Base-by-base conservation (phyloP, 2,329 filamentous ascomycete genomes). In the Aspergillus brasiliensis region DNA sequence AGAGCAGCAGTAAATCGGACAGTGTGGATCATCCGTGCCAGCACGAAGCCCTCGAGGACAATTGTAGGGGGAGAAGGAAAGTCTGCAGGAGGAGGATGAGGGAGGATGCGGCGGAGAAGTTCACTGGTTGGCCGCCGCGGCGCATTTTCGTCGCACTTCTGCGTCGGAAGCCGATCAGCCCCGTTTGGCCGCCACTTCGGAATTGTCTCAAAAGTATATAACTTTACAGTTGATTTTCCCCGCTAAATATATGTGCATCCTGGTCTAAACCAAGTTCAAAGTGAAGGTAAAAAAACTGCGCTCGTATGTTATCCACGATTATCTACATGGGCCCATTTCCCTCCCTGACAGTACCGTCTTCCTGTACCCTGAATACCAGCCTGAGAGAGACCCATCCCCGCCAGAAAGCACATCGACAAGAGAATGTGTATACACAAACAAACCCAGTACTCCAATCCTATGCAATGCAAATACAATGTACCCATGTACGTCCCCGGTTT, bases 391-490 rank as follows among this genome's bases (percentile, higher is more conserved):
- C 40, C 40, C 17, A 23, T 44, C 17, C 19, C 40, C 44, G 13
- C 46, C 23, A 5, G 46, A n/a, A 25, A 49, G 25, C 44, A 56
- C 31, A 59, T 51, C 51, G 23, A 56, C 31, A 51, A 57, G 46
- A n/a, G 27, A 64, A 51, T 23, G 56, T 60, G 52, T 60, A 56
- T 34, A 61, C 57, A 56, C 11, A 15, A 34, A 2, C 4, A 60
- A 49, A 40, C 56, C 63, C 62, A 66, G 64, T 62, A 60, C 70
- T 67, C 69, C 67, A 34, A 49, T 65, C 60, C 52, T 61, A 71
- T 71, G 67, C 68, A 61, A 69, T 63, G 54, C 60, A 62, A 47
- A 51, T 51, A 21, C 46, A 8, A 8, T 23, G 37, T 27, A 27
- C 19, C 17, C 25, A 31, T 44, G 10, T 15, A 11, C 13, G 15